Base-by-base conservation (phyloP, 345 rosid genomes). In the Microcos paniculata region DNA sequence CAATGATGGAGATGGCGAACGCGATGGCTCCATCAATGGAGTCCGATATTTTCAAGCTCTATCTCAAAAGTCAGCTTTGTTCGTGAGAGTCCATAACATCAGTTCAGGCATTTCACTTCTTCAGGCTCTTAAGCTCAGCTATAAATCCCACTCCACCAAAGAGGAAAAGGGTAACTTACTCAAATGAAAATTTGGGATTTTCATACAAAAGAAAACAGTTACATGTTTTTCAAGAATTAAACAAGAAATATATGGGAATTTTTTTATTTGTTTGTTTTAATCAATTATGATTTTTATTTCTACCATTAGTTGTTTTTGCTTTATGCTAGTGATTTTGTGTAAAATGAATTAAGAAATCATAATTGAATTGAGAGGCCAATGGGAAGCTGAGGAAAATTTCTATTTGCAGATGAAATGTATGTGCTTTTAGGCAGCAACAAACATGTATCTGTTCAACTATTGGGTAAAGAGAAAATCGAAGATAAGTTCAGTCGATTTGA, bases 371-470 rank as follows among this genome's bases (percentile, higher is more conserved):
- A 2, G 6, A 35, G 40, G 40, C 40, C 40, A 35, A 35, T 35
- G 6, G 4, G 40, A 1, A 35, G 40, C 40, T 35, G 1, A 35
- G 40, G 10, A 42, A 28, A 45, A 15, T 67, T 19, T 69, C 16
- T 6, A 49, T 65, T 80, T 83, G 80, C 82, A 93, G 98, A 91
- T 77, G 98, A 88, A 82, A 95, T 95, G 99, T 95, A 95, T 70
- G 98, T 95, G 72, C 87, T 93, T 31, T 93, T 98, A 3, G 85
- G 96, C 4, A 87, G 81, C 69, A 95, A 93, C 81, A 86, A 84
- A 52, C 90, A 89, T 21, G 96, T 95, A 16, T 87, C 91, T 16
- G 85, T 95, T 65, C 80, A 95, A 73, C 89, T 95, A 56, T 76
- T 95, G 71, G 98, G 99, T 52, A 90, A 87, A 49, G 94, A 95